Evolutionary conservation across 139 green algal species (phyloP), one percentile per base, ranked within the genome.

Genomic region (Volvox africanus): DNA sequence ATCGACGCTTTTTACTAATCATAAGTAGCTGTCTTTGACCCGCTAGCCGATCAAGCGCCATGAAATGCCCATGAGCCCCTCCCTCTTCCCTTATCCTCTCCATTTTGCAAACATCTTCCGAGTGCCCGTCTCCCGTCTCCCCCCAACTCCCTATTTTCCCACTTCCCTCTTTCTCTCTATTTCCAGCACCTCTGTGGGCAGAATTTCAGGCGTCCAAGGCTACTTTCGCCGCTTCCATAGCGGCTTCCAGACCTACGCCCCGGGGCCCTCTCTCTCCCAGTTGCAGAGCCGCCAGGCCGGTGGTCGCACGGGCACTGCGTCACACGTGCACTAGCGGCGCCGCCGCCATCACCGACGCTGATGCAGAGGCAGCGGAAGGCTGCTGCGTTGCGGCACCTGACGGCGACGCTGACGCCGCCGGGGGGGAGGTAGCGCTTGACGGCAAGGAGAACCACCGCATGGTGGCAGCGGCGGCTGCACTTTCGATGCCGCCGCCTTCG

Each of bases 121-220:
- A 55, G 9, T 55, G n/a, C n/a, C n/a, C n/a, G n/a, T n/a, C n/a
- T n/a, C n/a, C n/a, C n/a, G n/a, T n/a, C n/a, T n/a, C n/a, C n/a
- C n/a, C 44, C 44, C 44, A 55, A 14, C 44, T 14, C 9, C 44
- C 5, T 9, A 55, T 9, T 55, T 55, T 9, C 44, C 44, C 44
- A 55, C 44, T 55, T 9, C 44, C 44, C 44, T 55, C 44, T 9
- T 5, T 55, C 44, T 55, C 44, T 9, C 44, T 55, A 9, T 55
- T 9, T 55, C 33, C 82, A 89, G 84, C 68, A 5, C 69, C 69
- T 0, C 37, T 89, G 2, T 89, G 84, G 84, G 28, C 36, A 17
- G 84, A 89, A 13, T 89, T 89, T 20, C 84, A 89, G 36, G 28
- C 69, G 6, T 82, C 69, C 0, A 69, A 71, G n/a, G 61, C 84